A percentile compares a stretch with the other conserved stretches of the same genome.
phyloP scores from a whole-genome alignment of 2,329 filamentous ascomycete species.

The Akanthomyces lecanii region DNA sequence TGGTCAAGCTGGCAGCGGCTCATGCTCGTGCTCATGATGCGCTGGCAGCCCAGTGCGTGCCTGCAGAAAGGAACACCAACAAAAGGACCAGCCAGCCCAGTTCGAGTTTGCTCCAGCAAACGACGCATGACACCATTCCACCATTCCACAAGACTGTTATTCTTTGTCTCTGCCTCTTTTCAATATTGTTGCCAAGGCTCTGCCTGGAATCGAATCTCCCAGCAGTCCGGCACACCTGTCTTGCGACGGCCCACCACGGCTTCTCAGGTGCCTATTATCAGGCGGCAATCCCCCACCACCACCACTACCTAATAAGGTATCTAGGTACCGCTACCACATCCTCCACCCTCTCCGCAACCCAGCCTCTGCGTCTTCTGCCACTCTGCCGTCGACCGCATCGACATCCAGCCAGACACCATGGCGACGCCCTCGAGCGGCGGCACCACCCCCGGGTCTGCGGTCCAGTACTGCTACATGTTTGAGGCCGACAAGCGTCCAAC shows the following conservation, averaged over 20 bases:
- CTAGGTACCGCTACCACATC: background rate
- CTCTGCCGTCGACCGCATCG: conserved; percentile 11
- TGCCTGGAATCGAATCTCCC: background rate
- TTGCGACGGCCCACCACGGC: background rate
- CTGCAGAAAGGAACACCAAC: background rate
- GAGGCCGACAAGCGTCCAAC: conserved; percentile 64
- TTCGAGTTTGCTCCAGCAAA: background rate
- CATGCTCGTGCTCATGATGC: conserved; percentile 11
- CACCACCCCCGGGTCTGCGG: conserved; percentile 16
- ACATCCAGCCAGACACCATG: conserved; percentile 20
- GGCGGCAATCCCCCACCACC: conserved; percentile 11
- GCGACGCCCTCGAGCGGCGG: conserved; percentile 23
- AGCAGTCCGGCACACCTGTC: too few relatives aligned
- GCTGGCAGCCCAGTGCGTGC: conserved; percentile 12
- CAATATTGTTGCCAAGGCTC: background rate
- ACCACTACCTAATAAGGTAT: too few relatives aligned
- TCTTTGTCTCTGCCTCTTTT: background rate
- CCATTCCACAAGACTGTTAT: background rate
- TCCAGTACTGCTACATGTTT: conserved; percentile 63
- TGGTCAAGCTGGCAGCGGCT: background rate
- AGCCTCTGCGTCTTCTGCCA: conserved; percentile 2
- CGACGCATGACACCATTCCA: background rate
- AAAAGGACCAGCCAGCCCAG: conserved; percentile 1
- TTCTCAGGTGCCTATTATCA: background rate
- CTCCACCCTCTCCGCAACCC: conserved; percentile 15